Evolutionary conservation across 768 basidiomycete genomes (phyloP).

Genomic region (Cantharellus cinnabarinus): DNA sequence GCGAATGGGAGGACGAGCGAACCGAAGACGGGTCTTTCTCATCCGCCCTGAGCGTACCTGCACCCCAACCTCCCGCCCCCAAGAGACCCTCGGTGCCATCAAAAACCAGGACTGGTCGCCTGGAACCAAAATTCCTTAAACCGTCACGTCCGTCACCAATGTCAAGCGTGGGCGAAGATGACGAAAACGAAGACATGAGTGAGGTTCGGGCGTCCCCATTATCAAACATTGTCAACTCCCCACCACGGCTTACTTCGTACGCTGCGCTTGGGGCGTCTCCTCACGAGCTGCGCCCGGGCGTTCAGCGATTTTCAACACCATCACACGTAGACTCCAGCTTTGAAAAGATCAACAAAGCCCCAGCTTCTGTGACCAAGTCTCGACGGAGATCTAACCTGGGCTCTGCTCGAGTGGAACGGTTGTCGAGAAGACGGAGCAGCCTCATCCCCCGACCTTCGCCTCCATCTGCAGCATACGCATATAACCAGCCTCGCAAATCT

Average conservation of each 20-base stretch:
- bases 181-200: slow-evolving; percentile 29
- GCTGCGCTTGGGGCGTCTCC: slow-evolving; percentile 1
- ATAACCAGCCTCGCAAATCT: background rate
- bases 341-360: slow-evolving; percentile 19
- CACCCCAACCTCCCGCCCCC: background rate
- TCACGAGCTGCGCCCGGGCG: background rate
- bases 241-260: slow-evolving; percentile 1
- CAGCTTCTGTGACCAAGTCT: slow-evolving; percentile 20
- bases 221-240: slow-evolving; percentile 39
- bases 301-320: slow-evolving; percentile 12
- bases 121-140: slow-evolving; percentile 49
- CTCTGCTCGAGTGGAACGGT: slow-evolving; percentile 51
- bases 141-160: slow-evolving; percentile 27
- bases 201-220: slow-evolving; percentile 22
- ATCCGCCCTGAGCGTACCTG: slow-evolving; percentile 15
- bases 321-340: slow-evolving; percentile 17
- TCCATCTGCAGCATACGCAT: background rate
- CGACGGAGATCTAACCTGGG: slow-evolving; percentile 59
- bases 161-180: slow-evolving; percentile 49
- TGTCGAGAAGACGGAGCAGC: slow-evolving; percentile 47
- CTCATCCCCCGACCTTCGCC: slow-evolving; percentile 30
- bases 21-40: slow-evolving; percentile 60
- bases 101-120: slow-evolving; percentile 31
- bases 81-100: slow-evolving; percentile 21
- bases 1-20: slow-evolving; percentile 76